Conservation (phyloP, 192 early-diverging fungal genomes). For the Gonapodya prolifera region DNA sequence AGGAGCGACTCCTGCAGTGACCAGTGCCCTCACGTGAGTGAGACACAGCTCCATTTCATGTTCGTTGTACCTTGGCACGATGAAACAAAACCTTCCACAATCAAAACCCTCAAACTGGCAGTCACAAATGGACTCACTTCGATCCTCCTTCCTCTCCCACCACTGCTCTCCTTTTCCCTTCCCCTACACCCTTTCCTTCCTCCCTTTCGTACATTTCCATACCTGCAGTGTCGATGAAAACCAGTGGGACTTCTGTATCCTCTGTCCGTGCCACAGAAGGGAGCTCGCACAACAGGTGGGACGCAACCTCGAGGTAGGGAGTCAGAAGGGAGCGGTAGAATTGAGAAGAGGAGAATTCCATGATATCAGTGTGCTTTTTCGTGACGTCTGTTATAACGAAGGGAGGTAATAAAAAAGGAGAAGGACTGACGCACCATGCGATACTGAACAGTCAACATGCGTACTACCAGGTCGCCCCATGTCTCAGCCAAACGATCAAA, state of each 20-base stretch:
- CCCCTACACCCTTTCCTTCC: conserved; percentile 25
- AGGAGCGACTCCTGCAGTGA: conserved; percentile 44
- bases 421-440: conserved; percentile 43
- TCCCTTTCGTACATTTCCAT: conserved; percentile 23
- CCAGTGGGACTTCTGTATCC: conserved; percentile 38
- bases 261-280: conserved; percentile 41
- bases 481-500: conserved; percentile 63
- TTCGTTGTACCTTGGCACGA: conserved; percentile 58
- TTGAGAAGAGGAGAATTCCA: conserved; percentile 49
- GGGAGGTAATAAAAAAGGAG: not conserved
- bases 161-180: conserved; percentile 23
- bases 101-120: too few species aligned
- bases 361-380: conserved; percentile 51
- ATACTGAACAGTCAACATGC: conserved; percentile 72
- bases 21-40: conserved; percentile 45
- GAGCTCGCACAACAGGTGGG: conserved; percentile 53
- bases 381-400: not conserved
- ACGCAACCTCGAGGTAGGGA: conserved; percentile 46
- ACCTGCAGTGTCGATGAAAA: conserved; percentile 59
- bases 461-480: conserved; percentile 43
- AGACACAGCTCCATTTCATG: conserved; percentile 58
- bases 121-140: not conserved
- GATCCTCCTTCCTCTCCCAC: conserved; percentile 16
- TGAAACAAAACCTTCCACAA: not conserved
- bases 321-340: conserved; percentile 60